Evolutionary conservation across 176 grass and related monocot genomes (phyloP), one percentile per base, ranked within the genome.

Genomic region (Echinochloa phyllopogon): DNA sequence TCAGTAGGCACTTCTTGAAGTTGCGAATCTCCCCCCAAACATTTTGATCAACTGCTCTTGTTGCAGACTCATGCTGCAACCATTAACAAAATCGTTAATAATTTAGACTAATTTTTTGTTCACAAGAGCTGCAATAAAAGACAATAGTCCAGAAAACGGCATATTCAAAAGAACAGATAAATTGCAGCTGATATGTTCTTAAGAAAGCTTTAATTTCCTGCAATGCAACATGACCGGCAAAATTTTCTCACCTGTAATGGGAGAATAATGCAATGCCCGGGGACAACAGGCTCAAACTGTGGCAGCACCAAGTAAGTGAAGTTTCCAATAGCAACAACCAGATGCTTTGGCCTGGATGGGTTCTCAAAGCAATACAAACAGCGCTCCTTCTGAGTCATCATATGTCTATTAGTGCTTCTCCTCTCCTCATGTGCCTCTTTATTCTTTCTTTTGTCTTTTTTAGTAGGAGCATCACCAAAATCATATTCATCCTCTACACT

Each of bases 281-380:
- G 82, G 17, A 94, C 91, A 83, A 94, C 69, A 65, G 93, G 89
- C 67, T 98, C 89, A 58, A 89, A 85, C 81, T 92, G 96, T 42
- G 91, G 96, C 65, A 98, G 80, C 91, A 95, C 96, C 81, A 99
- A 74, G 76, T 99, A 98, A 63, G 86, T 92, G 76, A 98, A 98
- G 86, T 98, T 95, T 65, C 89, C 96, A 74, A 98, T 99, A 51
- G 91, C 94, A 72, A 96, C 81, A 84, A 96, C 84, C 48, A 99
- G 93, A 88, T 99, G 93, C 42, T 99, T 99, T 83, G 96, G 96
- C 65, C 93, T 93, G 53, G 93, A 95, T 68, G 96, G 91, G 40
- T 96, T 99, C 91, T 96, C 96, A 20, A 99, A 96, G 82, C 93
- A 99, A 92, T 92, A 95, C 83, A 87, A 42, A 69, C 96, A 96